Conservation (phyloP, 768 basidiomycete genomes). For the Boletus coccyginus region DNA sequence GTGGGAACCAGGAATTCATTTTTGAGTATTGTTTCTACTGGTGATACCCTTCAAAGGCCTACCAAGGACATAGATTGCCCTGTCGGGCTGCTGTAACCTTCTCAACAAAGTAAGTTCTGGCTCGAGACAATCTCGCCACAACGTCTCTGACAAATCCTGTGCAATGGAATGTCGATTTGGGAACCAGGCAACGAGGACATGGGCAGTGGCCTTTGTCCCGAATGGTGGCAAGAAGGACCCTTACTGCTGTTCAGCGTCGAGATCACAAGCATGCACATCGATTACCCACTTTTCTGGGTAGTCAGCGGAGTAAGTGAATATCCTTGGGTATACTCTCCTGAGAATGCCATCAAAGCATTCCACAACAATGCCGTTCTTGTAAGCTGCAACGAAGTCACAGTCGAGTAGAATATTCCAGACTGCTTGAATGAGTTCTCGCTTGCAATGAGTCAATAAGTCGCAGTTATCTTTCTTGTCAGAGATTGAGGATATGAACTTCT, state of each 20-base stretch:
- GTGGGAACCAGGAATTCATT: not conserved
- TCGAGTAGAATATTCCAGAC: not conserved
- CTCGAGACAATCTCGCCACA: not conserved
- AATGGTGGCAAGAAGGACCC: not conserved
- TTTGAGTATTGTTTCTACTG: not conserved
- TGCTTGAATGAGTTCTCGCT: not conserved
- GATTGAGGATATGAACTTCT: not conserved
- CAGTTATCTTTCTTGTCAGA: not conserved
- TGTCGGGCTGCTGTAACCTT: not conserved
- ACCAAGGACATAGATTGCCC: not conserved
- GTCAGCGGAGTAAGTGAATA: too few species aligned
- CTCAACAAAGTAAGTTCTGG: not conserved
- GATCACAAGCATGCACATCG: not conserved
- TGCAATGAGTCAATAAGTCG: not conserved
- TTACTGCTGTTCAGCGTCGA: not conserved
- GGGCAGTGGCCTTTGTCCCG: not conserved
- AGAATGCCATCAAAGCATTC: too few species aligned
- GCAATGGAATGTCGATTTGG: not conserved
- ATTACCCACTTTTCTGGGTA: not conserved
- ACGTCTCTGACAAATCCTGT: not conserved
- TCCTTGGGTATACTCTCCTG: too few species aligned
- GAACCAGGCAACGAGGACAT: not conserved
- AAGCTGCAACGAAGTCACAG: not conserved
- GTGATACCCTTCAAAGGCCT: not conserved
- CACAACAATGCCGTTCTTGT: not conserved